Percentiles rank a stretch among this genome's conserved stretches.
phyloP scores from a whole-genome alignment of 305 asterid species.

The Ilex paraguariensis region DNA sequence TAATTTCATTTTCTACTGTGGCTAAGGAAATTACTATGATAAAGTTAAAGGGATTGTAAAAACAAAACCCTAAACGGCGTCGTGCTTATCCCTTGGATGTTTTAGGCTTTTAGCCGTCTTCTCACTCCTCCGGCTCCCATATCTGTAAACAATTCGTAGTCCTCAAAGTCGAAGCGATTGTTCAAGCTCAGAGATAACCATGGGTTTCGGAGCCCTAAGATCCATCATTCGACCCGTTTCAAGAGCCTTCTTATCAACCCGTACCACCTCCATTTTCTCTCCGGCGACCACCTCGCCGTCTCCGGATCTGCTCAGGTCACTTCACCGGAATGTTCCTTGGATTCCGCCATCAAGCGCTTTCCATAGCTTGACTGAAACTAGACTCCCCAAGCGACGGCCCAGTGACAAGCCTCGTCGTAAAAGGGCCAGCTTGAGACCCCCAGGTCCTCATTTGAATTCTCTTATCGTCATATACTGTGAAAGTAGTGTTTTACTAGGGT shows the following conservation, averaged over 20 bases:
- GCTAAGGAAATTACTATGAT: no score
- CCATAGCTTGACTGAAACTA: slow-evolving; percentile 65
- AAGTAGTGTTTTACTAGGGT: neutral
- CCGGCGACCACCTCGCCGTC: slow-evolving; percentile 24
- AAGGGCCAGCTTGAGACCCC: slow-evolving; percentile 59
- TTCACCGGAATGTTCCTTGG: slow-evolving; percentile 40
- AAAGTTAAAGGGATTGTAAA: no score
- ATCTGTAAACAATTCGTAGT: no score
- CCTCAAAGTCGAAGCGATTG: no score
- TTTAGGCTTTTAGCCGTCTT: no score
- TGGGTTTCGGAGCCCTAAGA: slow-evolving; percentile 70
- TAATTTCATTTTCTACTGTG: no score
- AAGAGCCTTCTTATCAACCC: slow-evolving; percentile 27
- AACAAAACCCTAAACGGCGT: no score
- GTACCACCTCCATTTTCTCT: slow-evolving; percentile 23
- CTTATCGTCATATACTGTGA: neutral
- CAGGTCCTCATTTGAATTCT: slow-evolving; percentile 37
- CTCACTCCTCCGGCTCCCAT: no score
- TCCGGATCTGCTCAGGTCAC: slow-evolving; percentile 32
- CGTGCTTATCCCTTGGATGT: no score
- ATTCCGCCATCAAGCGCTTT: slow-evolving; percentile 44
- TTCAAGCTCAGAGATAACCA: slow-evolving; percentile 5
- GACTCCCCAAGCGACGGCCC: slow-evolving; percentile 67
- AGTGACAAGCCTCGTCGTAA: slow-evolving; percentile 52
- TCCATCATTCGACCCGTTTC: slow-evolving; percentile 56